These are phyloP conservation scores for Mycena vulgaris DNA, from an alignment of 768 basidiomycete genomes.

Conservation along the genomic window DNA sequence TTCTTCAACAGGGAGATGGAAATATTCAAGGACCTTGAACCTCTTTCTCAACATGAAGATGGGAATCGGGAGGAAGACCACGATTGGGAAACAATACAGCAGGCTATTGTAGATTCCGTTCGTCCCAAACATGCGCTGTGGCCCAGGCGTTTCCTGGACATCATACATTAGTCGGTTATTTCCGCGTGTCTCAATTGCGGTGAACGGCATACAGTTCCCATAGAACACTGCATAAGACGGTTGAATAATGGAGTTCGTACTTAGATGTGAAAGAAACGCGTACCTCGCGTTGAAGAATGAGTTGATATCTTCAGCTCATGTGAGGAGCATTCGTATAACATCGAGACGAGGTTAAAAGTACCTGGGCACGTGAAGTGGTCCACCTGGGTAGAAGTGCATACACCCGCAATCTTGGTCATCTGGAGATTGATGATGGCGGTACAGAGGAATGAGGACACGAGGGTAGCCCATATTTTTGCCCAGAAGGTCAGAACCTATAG, in stretches of 20 bases:
- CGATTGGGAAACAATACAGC: slow-evolving; percentile 49
- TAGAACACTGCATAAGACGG: slow-evolving; percentile 17
- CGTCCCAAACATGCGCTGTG: slow-evolving; percentile 51
- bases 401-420: slow-evolving; percentile 46
- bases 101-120: slow-evolving; percentile 45
- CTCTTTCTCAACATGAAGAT: slow-evolving; percentile 46
- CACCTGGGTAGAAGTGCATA: slow-evolving; percentile 50
- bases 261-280: slow-evolving; percentile 43
- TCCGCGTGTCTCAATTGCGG: too few relatives aligned
- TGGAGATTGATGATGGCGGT: too few relatives aligned
- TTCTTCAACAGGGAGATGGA: slow-evolving; percentile 54
- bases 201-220: slow-evolving; percentile 24
- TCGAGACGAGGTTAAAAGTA: too few relatives aligned
- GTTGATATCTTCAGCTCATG: too few relatives aligned
- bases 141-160: slow-evolving; percentile 40
- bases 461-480: slow-evolving; percentile 49
- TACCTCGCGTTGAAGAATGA: slow-evolving; percentile 55
- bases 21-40: slow-evolving; percentile 45
- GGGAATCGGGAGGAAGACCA: slow-evolving; percentile 50
- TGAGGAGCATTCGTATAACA: too few relatives aligned
- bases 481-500: slow-evolving; percentile 46
- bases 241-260: background rate
- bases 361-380: slow-evolving; percentile 54
- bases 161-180: too few relatives aligned
- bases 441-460: slow-evolving; percentile 48